These are phyloP conservation scores for Aspergillus sp. DNA, from an alignment of 2,329 filamentous ascomycete species.

Conservation along the genomic window DNA sequence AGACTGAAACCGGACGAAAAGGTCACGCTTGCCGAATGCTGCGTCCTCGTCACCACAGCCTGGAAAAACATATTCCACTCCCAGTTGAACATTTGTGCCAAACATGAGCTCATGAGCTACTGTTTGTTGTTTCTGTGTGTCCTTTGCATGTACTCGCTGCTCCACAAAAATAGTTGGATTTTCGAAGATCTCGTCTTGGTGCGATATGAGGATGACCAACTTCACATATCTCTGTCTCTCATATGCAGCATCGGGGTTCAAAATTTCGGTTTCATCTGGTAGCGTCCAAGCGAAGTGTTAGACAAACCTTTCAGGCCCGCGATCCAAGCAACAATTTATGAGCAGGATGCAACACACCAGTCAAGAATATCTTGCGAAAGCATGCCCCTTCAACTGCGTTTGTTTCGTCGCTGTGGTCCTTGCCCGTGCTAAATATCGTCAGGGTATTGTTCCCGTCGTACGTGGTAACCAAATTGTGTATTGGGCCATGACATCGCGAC, in stretches of 20 bases:
- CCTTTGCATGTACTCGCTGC: background rate
- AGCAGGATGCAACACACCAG: background rate
- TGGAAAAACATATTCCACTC: conserved; percentile 1
- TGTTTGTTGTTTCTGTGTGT: background rate
- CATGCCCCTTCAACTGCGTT: background rate
- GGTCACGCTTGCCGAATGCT: conserved; percentile 1
- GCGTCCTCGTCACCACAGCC: conserved; percentile 2
- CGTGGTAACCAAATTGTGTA: background rate
- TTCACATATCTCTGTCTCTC: conserved; percentile 1
- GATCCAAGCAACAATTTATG: background rate
- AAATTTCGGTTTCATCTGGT: conserved; percentile 4
- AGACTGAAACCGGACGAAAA: conserved; percentile 1
- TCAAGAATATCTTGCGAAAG: conserved; percentile 10
- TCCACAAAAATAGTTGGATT: conserved; percentile 3
- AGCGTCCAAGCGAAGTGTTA: background rate
- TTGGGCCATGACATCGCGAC: background rate
- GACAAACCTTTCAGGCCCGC: background rate
- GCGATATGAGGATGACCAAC: conserved; percentile 3
- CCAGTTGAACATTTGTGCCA: background rate
- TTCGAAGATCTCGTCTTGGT: background rate
- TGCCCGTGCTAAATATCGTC: conserved; percentile 1
- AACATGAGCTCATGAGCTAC: conserved; percentile 5
- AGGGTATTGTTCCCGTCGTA: background rate
- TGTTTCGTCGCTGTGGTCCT: background rate
- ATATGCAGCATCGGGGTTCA: background rate